These are phyloP conservation scores for Hypoxylon fuscum DNA, from an alignment of 495 filamentous ascomycete species.

Conservation along the genomic window DNA sequence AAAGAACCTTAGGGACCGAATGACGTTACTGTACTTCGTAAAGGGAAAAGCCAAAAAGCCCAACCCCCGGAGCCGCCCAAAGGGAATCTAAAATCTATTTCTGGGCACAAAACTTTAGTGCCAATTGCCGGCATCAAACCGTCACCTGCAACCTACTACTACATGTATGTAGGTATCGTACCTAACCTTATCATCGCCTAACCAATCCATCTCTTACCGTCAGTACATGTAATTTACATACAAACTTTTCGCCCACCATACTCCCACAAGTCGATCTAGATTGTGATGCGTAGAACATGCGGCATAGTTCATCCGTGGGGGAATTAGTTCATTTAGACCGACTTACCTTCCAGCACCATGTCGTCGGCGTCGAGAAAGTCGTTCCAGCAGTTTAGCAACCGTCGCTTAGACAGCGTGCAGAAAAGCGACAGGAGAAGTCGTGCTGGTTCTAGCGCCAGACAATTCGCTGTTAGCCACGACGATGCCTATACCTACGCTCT, in stretches of 20 bases:
- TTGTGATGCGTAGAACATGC: slow-evolving; percentile 26
- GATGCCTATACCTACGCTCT: slow-evolving; percentile 92
- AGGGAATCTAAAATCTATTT: slow-evolving; percentile 38
- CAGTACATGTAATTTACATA: too few species aligned
- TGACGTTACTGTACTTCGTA: slow-evolving; percentile 28
- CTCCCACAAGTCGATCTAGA: not conserved
- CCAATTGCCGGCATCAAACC: slow-evolving; percentile 33
- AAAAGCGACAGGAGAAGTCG: slow-evolving; percentile 48
- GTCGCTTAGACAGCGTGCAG: slow-evolving; percentile 56
- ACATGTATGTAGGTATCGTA: not conserved
- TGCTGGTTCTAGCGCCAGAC: slow-evolving; percentile 49
- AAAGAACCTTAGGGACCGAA: slow-evolving; percentile 13
- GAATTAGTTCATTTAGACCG: slow-evolving; percentile 24
- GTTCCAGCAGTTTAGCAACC: slow-evolving; percentile 48
- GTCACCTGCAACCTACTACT: slow-evolving; percentile 28
- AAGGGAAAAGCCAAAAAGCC: slow-evolving; percentile 35
- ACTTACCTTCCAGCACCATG: slow-evolving; percentile 47
- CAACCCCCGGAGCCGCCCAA: slow-evolving; percentile 33
- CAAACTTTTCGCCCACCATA: not conserved
- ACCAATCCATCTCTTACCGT: slow-evolving; percentile 13
- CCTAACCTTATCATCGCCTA: slow-evolving; percentile 37
- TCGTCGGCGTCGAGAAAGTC: slow-evolving; percentile 54
- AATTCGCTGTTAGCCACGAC: slow-evolving; percentile 60
- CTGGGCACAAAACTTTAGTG: slow-evolving; percentile 30
- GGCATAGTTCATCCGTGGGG: slow-evolving; percentile 15